Evolutionary conservation across 345 rosid species (phyloP).

Genomic region (Syzygium oleosum): DNA sequence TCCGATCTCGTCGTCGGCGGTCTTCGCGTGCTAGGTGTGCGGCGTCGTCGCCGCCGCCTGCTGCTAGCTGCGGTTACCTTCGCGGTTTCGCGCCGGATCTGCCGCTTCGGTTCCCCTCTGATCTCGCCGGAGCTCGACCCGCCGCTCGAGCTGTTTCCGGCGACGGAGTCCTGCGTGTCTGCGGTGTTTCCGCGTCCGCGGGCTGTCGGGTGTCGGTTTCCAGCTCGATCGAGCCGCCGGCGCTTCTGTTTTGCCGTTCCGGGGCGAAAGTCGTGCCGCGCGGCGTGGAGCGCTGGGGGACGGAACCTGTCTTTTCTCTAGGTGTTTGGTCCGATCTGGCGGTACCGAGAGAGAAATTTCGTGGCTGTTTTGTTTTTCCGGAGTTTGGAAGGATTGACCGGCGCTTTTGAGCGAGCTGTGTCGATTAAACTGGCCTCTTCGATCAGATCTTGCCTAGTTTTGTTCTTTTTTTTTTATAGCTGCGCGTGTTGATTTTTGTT

Average conservation of each 20-base stretch:
- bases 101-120: not conserved
- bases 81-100: not conserved
- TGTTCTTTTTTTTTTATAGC: not conserved
- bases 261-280: not conserved
- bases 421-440: not conserved
- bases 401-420: not conserved
- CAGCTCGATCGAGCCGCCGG: not conserved
- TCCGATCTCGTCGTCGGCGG: not conserved
- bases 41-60: not conserved
- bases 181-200: not conserved
- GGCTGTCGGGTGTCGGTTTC: not conserved
- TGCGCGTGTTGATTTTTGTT: not conserved
- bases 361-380: not conserved
- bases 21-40: not conserved
- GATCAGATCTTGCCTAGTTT: not conserved
- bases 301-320: not conserved
- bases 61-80: not conserved
- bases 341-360: not conserved
- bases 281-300: not conserved
- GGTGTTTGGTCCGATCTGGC: not conserved
- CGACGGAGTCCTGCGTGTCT: not conserved
- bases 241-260: not conserved
- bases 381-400: not conserved
- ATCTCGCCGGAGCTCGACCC: not conserved
- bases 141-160: not conserved